A percentile compares a stretch with the other conserved stretches of the same genome.
phyloP scores from a whole-genome alignment of 306 rosid species.

The Fragaria nilgerrensis region DNA sequence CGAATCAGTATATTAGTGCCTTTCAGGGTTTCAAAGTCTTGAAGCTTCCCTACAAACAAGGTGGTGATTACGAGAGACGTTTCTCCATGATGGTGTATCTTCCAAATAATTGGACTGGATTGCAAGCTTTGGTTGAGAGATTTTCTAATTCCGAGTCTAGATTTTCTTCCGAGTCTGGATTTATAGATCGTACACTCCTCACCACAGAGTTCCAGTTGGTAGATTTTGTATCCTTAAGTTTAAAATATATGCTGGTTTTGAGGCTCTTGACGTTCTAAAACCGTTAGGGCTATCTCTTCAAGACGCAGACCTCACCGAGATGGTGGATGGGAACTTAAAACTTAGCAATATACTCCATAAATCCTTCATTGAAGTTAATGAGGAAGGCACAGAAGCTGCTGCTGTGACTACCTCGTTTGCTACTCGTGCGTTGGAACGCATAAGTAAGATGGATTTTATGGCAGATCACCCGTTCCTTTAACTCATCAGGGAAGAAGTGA shows the following conservation, averaged over 20 bases:
- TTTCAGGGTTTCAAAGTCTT: background rate
- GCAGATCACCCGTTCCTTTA: too few relatives aligned
- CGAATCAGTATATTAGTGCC: background rate
- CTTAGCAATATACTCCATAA: too few relatives aligned
- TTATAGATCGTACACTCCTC: constrained; percentile 1
- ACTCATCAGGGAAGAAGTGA: too few relatives aligned
- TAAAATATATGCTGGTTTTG: constrained; percentile 13
- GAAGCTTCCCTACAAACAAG: constrained; percentile 12
- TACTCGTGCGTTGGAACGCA: too few relatives aligned
- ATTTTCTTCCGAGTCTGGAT: background rate
- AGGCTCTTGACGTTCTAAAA: background rate
- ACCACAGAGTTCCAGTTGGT: rapidly evolving
- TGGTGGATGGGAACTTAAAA: background rate
- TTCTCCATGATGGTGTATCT: constrained; percentile 31
- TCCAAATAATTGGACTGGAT: constrained; percentile 25
- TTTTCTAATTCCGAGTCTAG: too few relatives aligned
- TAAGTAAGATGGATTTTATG: too few relatives aligned
- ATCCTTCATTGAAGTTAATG: too few relatives aligned
- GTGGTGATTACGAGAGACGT: background rate
- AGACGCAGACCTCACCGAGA: constrained; percentile 17
- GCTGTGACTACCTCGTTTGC: too few relatives aligned
- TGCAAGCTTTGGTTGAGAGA: constrained; percentile 7
- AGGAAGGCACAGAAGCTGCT: too few relatives aligned
- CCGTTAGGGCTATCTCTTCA: background rate
- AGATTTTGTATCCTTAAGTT: constrained; percentile 29